Conservation (phyloP, 768 basidiomycete genomes). For the Leccinum ochraceum region DNA sequence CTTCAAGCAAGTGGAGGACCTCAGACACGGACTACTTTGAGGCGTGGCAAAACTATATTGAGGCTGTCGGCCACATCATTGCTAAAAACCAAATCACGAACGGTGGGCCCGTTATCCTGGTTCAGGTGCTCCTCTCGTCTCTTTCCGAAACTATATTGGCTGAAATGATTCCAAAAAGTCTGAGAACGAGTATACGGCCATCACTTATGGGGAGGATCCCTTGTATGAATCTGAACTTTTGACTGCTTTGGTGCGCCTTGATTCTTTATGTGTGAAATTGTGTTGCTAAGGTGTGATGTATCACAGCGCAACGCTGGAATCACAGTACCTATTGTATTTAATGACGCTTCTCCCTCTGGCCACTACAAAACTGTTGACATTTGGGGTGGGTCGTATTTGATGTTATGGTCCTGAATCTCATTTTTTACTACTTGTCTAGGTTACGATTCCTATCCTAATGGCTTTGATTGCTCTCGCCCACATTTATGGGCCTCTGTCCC, state of each 20-base stretch:
- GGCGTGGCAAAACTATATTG: conserved; percentile 61
- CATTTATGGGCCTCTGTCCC: conserved; percentile 47
- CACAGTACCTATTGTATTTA: conserved; percentile 47
- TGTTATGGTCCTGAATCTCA: not conserved
- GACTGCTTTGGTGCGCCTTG: conserved; percentile 23
- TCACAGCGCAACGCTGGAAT: conserved; percentile 44
- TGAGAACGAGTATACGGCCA: conserved; percentile 53
- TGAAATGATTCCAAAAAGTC: conserved; percentile 33
- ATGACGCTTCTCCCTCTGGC: conserved; percentile 48
- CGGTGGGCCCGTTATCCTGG: conserved; percentile 55
- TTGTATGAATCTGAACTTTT: conserved; percentile 45
- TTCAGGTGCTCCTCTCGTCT: conserved; percentile 17
- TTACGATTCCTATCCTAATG: conserved; percentile 44
- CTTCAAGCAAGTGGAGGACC: conserved; percentile 49
- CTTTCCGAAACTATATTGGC: conserved; percentile 31
- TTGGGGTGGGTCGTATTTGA: conserved; percentile 39
- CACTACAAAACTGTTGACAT: conserved; percentile 48
- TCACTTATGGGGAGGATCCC: conserved; percentile 40
- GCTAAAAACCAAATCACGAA: conserved; percentile 58
- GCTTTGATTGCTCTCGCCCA: conserved; percentile 55
- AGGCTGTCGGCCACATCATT: conserved; percentile 48
- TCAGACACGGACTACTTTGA: conserved; percentile 46
- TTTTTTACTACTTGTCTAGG: conserved; percentile 6
- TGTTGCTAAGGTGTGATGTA: conserved; percentile 6
- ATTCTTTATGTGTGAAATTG: not conserved